Percentiles rank a stretch among this genome's conserved stretches.
Conservation (phyloP, 2,329 filamentous ascomycete species). For the Fusarium tanahbumbuense region DNA sequence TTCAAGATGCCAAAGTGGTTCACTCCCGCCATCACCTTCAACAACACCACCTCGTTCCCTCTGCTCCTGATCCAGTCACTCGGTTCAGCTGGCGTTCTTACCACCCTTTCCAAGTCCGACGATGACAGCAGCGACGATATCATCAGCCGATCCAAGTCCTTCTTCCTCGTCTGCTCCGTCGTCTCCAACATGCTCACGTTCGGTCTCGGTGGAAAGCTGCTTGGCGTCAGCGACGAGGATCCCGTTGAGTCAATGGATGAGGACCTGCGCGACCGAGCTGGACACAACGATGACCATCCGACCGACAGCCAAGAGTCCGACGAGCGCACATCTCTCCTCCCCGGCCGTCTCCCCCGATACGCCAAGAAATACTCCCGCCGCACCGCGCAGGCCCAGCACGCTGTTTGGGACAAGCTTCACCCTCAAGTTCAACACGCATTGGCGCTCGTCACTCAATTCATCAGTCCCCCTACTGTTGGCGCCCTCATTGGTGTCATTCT, state of each 20-base stretch:
- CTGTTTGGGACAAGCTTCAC: slow-evolving; percentile 22
- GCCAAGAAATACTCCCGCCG: slow-evolving; percentile 16
- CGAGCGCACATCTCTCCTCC: slow-evolving; percentile 28
- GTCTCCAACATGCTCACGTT: slow-evolving; percentile 36
- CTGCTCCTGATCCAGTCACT: slow-evolving; percentile 32
- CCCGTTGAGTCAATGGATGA: slow-evolving; percentile 28
- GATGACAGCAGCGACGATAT: slow-evolving; percentile 22
- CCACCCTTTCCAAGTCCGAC: slow-evolving; percentile 23
- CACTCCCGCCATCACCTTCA: slow-evolving; percentile 31
- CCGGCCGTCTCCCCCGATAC: slow-evolving; percentile 22
- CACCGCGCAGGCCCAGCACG: slow-evolving; percentile 18
- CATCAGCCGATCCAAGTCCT: slow-evolving; percentile 29
- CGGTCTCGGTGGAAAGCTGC: slow-evolving; percentile 26
- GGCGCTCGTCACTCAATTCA: slow-evolving; percentile 18
- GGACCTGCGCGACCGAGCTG: slow-evolving; percentile 19
- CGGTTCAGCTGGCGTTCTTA: slow-evolving; percentile 29
- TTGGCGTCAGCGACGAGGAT: slow-evolving; percentile 26
- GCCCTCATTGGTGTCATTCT: slow-evolving; percentile 20
- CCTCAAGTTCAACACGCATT: slow-evolving; percentile 14
- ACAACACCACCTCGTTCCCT: slow-evolving; percentile 32
- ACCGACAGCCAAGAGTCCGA: slow-evolving; percentile 7
- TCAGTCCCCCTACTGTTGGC: slow-evolving; percentile 23
- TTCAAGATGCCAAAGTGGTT: slow-evolving; percentile 32
- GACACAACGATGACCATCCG: background rate
- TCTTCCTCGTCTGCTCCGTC: slow-evolving; percentile 35